phyloP scores from a whole-genome alignment of 768 basidiomycete species.

The Rhizopogon vesiculosus region DNA sequence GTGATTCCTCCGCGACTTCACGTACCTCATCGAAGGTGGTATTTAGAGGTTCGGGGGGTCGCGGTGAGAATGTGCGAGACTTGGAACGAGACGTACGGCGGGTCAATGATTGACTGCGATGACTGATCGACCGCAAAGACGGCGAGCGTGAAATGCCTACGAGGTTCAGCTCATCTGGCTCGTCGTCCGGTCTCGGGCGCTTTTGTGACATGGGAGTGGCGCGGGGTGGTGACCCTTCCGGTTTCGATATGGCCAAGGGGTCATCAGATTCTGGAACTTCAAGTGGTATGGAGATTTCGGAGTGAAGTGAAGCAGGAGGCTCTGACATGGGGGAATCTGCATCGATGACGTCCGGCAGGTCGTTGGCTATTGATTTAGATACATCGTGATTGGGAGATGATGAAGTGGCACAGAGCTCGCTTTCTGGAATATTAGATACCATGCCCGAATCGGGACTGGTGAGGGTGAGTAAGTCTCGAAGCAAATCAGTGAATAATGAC shows the following conservation, averaged over 20 bases:
- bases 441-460: constrained; percentile 37
- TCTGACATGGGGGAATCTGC: constrained; percentile 29
- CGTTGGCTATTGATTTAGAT: constrained; percentile 3
- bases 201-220: constrained; percentile 12
- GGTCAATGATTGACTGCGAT: constrained; percentile 14
- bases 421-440: constrained; percentile 32
- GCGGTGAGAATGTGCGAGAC: constrained; percentile 8
- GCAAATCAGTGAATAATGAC: constrained; percentile 1
- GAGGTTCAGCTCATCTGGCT: constrained; percentile 4
- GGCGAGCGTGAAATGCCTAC: constrained; percentile 12
- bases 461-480: constrained; percentile 5
- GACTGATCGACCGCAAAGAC: constrained; percentile 12
- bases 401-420: constrained; percentile 23
- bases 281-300: constrained; percentile 19
- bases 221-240: constrained; percentile 11
- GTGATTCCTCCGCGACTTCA: not conserved
- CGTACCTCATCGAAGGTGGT: not conserved
- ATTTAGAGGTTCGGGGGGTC: constrained; percentile 4
- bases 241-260: constrained; percentile 4
- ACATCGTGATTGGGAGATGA: constrained; percentile 9
- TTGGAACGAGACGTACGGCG: constrained; percentile 11
- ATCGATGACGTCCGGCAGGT: constrained; percentile 11
- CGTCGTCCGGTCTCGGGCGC: constrained; percentile 6
- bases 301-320: constrained; percentile 24
- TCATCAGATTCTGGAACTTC: constrained; percentile 20